Evolutionary conservation across 106 monocot genomes (phyloP).

Genomic region (Vanilla planifolia): DNA sequence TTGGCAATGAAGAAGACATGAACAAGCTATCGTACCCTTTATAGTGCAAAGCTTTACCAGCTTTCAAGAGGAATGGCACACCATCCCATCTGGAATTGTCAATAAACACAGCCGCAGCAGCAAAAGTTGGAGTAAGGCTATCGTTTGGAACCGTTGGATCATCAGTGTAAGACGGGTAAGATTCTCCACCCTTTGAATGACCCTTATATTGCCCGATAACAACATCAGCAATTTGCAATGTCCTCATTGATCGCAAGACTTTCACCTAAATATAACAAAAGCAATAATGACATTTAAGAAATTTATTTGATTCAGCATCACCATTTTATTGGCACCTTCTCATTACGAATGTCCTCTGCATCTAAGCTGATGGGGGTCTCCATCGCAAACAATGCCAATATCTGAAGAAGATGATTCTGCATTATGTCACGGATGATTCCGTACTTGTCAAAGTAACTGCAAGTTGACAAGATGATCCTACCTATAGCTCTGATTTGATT

Average conservation of each 20-base stretch:
- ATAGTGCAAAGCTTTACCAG: constrained; percentile 67
- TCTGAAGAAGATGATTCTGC: constrained; percentile 88
- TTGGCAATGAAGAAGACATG: too few relatives aligned
- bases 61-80: constrained; percentile 90
- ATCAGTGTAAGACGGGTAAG: constrained; percentile 61
- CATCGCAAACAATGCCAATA: constrained; percentile 84
- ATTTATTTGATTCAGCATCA: too few relatives aligned
- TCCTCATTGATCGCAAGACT: constrained; percentile 72
- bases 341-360: constrained; percentile 79
- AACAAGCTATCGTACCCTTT: constrained; percentile 26
- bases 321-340: constrained; percentile 58
- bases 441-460: constrained; percentile 82
- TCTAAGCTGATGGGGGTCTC: constrained; percentile 83
- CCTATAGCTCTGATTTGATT: neutral
- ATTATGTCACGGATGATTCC: constrained; percentile 91
- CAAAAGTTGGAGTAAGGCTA: constrained; percentile 77
- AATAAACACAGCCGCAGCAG: constrained; percentile 75
- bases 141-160: constrained; percentile 67
- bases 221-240: constrained; percentile 55
- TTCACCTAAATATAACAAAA: constrained; percentile 45
- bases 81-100: constrained; percentile 92
- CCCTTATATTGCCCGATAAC: constrained; percentile 84
- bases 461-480: constrained; percentile 1
- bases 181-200: constrained; percentile 49
- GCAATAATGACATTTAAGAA: too few relatives aligned